Evolutionary conservation across 805 yeast genomes (phyloP).

Genomic region (Starmerella bacillaris): DNA sequence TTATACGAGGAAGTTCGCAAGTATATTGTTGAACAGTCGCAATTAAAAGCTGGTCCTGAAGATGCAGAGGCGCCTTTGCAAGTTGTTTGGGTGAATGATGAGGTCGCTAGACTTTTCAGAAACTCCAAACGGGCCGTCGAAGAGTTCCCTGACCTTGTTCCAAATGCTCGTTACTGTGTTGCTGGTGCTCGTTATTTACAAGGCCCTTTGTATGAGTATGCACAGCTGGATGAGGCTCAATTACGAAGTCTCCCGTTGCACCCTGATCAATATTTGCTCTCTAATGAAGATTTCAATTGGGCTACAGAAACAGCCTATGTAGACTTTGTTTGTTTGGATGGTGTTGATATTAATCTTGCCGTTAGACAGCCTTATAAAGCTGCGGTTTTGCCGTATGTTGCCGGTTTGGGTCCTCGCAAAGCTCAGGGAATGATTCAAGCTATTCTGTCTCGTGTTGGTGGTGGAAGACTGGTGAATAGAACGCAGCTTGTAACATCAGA

Average conservation of each 20-base stretch:
- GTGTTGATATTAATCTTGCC: conserved; percentile 85
- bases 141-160: conserved; percentile 73
- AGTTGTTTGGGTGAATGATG: conserved; percentile 75
- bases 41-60: conserved; percentile 23
- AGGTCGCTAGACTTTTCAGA: conserved; percentile 77
- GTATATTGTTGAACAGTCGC: conserved; percentile 36
- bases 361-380: conserved; percentile 59
- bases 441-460: conserved; percentile 38
- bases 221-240: conserved; percentile 60
- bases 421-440: conserved; percentile 73
- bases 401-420: conserved; percentile 93
- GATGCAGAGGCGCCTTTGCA: conserved; percentile 30
- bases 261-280: conserved; percentile 53
- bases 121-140: conserved; percentile 52
- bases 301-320: conserved; percentile 70
- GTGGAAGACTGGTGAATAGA: conserved; percentile 47
- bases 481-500: conserved; percentile 70
- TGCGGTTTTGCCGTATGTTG: conserved; percentile 51
- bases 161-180: conserved; percentile 64
- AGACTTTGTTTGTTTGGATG: conserved; percentile 77
- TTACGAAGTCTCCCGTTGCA: conserved; percentile 37
- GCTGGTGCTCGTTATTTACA: conserved; percentile 85
- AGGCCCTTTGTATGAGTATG: conserved; percentile 81
- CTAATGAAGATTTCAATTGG: conserved; percentile 42
- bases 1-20: conserved; percentile 36